These are phyloP conservation scores for Pyracantha coccinea DNA, from an alignment of 331 rosid species.

Conservation along the genomic window DNA sequence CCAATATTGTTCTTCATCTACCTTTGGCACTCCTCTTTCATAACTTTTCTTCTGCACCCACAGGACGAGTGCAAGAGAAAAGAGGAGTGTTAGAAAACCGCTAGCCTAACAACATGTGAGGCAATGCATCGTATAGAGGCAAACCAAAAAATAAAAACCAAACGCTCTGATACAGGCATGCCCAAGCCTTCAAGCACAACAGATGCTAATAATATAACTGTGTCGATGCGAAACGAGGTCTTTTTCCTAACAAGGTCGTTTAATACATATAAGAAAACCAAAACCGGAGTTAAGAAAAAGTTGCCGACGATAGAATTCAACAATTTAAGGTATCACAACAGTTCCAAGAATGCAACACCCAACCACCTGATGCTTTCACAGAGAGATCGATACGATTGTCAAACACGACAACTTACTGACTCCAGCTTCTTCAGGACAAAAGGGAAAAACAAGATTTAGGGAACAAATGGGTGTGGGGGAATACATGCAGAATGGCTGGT, in stretches of 20 bases:
- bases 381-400: constrained; percentile 56
- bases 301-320: constrained; percentile 46
- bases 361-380: constrained; percentile 54
- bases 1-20: background rate
- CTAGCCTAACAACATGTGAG: background rate
- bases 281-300: constrained; percentile 28
- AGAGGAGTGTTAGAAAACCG: background rate
- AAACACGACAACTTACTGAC: constrained; percentile 40
- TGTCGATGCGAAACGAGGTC: constrained; percentile 27
- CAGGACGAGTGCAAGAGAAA: background rate
- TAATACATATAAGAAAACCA: constrained; percentile 32
- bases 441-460: constrained; percentile 27
- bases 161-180: background rate
- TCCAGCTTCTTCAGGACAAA: constrained; percentile 56
- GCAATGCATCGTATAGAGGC: background rate
- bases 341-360: constrained; percentile 49
- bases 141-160: background rate
- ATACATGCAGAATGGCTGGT: constrained; percentile 38
- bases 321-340: constrained; percentile 48
- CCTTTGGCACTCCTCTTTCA: background rate
- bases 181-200: constrained; percentile 16
- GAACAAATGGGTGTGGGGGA: constrained; percentile 33
- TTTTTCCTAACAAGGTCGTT: constrained; percentile 47
- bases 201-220: constrained; percentile 21
- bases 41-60: background rate